Conservation (phyloP, 2,329 filamentous ascomycete genomes). For the Phialophora chinensis region DNA sequence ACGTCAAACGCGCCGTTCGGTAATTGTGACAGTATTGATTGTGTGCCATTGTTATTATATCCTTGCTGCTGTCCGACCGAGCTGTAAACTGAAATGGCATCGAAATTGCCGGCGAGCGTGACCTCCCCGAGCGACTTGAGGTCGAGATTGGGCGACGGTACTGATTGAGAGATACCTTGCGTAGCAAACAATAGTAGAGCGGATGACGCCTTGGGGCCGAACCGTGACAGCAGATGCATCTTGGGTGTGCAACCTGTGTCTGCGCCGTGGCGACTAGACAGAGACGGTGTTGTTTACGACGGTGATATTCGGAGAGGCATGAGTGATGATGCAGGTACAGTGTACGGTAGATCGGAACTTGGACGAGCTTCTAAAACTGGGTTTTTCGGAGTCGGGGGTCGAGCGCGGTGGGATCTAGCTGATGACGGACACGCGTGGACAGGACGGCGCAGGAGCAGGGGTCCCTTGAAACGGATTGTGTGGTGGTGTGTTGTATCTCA, state of each 20-base stretch:
- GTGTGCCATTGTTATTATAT: slow-evolving; percentile 74
- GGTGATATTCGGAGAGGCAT: slow-evolving; percentile 32
- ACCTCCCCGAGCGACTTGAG: slow-evolving; percentile 79
- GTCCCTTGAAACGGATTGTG: slow-evolving; percentile 16
- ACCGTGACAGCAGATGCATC: slow-evolving; percentile 37
- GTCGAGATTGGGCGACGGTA: slow-evolving; percentile 75
- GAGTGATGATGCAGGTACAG: slow-evolving; percentile 18
- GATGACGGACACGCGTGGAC: slow-evolving; percentile 27
- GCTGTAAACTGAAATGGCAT: slow-evolving; percentile 87
- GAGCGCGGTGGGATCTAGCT: slow-evolving; percentile 19
- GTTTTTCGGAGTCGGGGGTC: slow-evolving; percentile 23
- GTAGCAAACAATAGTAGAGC: slow-evolving; percentile 30
- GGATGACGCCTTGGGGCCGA: slow-evolving; percentile 28
- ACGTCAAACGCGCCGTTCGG: slow-evolving; percentile 83
- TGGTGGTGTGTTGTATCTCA: slow-evolving; percentile 20
- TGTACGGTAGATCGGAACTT: neutral
- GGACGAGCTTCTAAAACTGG: slow-evolving; percentile 28
- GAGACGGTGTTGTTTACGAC: slow-evolving; percentile 30
- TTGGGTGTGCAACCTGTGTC: slow-evolving; percentile 25
- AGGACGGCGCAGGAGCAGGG: slow-evolving; percentile 25
- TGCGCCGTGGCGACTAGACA: slow-evolving; percentile 36
- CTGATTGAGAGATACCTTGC: slow-evolving; percentile 45
- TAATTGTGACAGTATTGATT: slow-evolving; percentile 78
- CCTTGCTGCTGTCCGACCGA: slow-evolving; percentile 79
- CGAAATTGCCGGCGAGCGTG: slow-evolving; percentile 86